A percentile compares a stretch with the other conserved stretches of the same genome.
phyloP scores from a whole-genome alignment of 148 eudicot species.

The Cornus suecica region DNA sequence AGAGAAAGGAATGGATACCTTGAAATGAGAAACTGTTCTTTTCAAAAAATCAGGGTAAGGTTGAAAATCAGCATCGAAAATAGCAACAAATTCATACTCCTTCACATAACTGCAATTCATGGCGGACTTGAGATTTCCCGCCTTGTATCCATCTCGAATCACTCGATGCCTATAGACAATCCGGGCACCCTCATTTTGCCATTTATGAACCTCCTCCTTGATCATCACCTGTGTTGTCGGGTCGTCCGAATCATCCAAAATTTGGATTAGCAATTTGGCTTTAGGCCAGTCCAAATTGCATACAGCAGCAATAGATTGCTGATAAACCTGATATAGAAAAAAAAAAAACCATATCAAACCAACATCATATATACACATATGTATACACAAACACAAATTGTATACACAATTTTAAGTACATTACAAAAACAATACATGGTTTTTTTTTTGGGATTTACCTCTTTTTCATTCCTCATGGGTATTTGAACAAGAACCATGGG shows the following conservation, averaged over 20 bases:
- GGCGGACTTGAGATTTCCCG: conserved; percentile 97
- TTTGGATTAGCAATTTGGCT: conserved; percentile 65
- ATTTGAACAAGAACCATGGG: conserved; percentile 99
- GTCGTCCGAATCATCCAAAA: conserved; percentile 89
- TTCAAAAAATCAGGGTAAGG: conserved; percentile 75
- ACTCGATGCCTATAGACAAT: conserved; percentile 83
- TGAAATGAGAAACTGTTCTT: conserved; percentile 76
- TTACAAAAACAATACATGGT: background rate
- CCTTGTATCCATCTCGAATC: conserved; percentile 85
- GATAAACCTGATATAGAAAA: conserved; percentile 64
- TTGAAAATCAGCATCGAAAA: conserved; percentile 97
- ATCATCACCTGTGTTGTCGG: conserved; percentile 73
- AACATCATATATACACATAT: background rate
- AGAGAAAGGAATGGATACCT: conserved; percentile 40
- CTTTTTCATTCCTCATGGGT: conserved; percentile 97
- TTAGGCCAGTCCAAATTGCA: conserved; percentile 96
- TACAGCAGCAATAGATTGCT: conserved; percentile 90
- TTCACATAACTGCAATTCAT: conserved; percentile 92
- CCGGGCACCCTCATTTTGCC: conserved; percentile 83
- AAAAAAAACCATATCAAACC: background rate
- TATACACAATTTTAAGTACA: too few relatives aligned
- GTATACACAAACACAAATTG: background rate
- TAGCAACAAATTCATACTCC: conserved; percentile 94
- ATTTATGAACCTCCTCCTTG: conserved; percentile 77
- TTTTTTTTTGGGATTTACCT: conserved; percentile 38